Evolutionary conservation across 2,329 filamentous ascomycete species (phyloP), one percentile per base, ranked within the genome.

Genomic region (Herpomyces periplanetae): DNA sequence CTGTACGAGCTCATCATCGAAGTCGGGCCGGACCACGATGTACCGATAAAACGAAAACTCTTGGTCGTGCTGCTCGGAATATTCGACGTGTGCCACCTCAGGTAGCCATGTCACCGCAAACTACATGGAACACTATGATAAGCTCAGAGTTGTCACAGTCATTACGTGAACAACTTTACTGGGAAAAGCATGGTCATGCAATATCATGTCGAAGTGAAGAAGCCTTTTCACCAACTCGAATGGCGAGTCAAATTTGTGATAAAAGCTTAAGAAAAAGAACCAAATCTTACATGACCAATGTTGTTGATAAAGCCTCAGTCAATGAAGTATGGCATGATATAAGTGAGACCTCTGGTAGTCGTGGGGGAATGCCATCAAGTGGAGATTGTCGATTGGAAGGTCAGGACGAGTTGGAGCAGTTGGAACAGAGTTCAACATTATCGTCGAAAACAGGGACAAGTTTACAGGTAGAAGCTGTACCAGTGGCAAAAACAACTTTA

Each of bases 181-280:
- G 69, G 65, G 80, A 96, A 37, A 62, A 80, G 20, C 69, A 85
- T n/a, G n/a, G n/a, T n/a, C n/a, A n/a, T n/a, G n/a, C n/a, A n/a
- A n/a, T n/a, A n/a, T n/a, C n/a, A n/a, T n/a, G n/a, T n/a, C n/a
- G n/a, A n/a, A n/a, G n/a, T n/a, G 33, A 75, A 91, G 34, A 85
- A 80, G 49, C 69, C 68, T 23, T 6, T 10, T 17, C 17, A 63
- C 65, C 13, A 75, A 69, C 4, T 66, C 61, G 30, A 73, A 75
- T 26, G 69, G 73, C 1, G 66, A 75, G 21, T 49, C 87, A 22
- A 84, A 87, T 46, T 57, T 75, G 25, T 51, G 69, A 23, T 71
- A 88, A 25, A 84, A 84, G 37, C 48, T 91, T 16, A 64, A 62
- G 40, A 57, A 80, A 36, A 68, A 63, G 31, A 65, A 68, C 3